Percentiles rank a stretch among this genome's conserved stretches.
Evolutionary conservation across 495 filamentous ascomycete genomes (phyloP).

Genomic region (Hyaloscypha hepaticicola): DNA sequence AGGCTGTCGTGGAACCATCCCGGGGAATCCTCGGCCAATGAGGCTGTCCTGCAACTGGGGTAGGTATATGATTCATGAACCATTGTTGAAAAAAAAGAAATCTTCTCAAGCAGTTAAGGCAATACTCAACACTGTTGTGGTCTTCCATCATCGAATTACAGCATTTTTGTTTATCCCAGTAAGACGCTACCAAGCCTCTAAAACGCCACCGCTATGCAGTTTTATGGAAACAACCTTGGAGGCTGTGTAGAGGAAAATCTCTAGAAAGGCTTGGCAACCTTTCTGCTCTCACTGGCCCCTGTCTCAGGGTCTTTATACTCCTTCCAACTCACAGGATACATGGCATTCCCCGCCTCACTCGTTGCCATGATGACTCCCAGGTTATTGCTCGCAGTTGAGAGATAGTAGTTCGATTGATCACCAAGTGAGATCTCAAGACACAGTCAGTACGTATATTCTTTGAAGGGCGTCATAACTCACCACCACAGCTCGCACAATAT

Average conservation of each 20-base stretch:
- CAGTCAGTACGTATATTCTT: slow-evolving; percentile 6
- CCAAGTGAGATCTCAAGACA: slow-evolving; percentile 73
- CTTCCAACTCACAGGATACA: slow-evolving; percentile 93
- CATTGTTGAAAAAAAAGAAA: too few species aligned
- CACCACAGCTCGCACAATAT: slow-evolving; percentile 87
- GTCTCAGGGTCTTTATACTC: slow-evolving; percentile 84
- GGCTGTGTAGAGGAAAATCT: neutral
- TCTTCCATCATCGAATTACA: neutral
- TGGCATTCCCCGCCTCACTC: slow-evolving; percentile 83
- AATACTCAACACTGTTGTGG: neutral
- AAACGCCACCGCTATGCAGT: slow-evolving; percentile 23
- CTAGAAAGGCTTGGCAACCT: slow-evolving; percentile 90
- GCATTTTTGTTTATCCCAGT: neutral
- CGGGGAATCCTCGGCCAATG: neutral
- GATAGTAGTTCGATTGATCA: slow-evolving; percentile 91
- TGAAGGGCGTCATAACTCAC: slow-evolving; percentile 44
- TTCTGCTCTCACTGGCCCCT: slow-evolving; percentile 75
- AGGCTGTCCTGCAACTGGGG: neutral
- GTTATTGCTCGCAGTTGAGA: slow-evolving; percentile 85
- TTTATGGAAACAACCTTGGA: neutral
- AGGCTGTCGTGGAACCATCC: neutral
- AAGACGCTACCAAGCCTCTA: neutral
- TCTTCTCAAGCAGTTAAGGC: too few species aligned
- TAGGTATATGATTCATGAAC: neutral
- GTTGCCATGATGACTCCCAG: slow-evolving; percentile 91